Evolutionary conservation across 345 rosid species (phyloP), one percentile per base, ranked within the genome.

Genomic region (Eucalyptus pauciflora): DNA sequence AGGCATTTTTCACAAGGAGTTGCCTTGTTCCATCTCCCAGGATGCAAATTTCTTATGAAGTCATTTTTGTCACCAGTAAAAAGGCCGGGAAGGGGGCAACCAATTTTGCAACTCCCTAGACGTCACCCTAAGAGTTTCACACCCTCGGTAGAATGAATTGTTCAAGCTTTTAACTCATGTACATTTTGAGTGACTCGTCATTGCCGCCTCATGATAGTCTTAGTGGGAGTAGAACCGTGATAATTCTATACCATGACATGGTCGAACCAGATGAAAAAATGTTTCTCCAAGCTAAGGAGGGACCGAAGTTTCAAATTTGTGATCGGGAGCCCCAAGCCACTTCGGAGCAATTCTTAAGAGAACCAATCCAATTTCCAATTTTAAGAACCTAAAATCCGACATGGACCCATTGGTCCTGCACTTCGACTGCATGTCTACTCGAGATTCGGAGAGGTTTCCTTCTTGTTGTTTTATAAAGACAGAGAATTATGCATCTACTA

Each of bases 401-500:
- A 25, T 25, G 15, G 67, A 27, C 8, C 8, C 6, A 5, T 27
- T 27, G 31, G 69, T 27, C 33, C 69, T 60, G 3, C 8, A 3
- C 31, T 64, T 64, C 37, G 9, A n/a, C 18, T 7, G 5, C 37
- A 29, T 14, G 18, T 64, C 71, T 4, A 14, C 71, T 6, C 10
- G 2, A n/a, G 71, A 29, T 64, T 64, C 1, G 1, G 37, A 64
- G 37, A 14, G 37, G 0, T n/a, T 64, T 64, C 16, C 10, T 64
- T 64, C 0, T 6, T n/a, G 18, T 64, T 7, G 9, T 16, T 64
- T 64, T 13, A 14, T 14, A 64, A 64, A n/a, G n/a, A 27, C 7
- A 13, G n/a, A 7, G 0, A 64, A 29, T 31, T 64, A 8, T 0
- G 10, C 71, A 8, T n/a, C 17, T n/a, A n/a, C 71, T 64, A n/a